Evolutionary conservation across 441 rosid species (phyloP).

Genomic region (Daphne laureola): DNA sequence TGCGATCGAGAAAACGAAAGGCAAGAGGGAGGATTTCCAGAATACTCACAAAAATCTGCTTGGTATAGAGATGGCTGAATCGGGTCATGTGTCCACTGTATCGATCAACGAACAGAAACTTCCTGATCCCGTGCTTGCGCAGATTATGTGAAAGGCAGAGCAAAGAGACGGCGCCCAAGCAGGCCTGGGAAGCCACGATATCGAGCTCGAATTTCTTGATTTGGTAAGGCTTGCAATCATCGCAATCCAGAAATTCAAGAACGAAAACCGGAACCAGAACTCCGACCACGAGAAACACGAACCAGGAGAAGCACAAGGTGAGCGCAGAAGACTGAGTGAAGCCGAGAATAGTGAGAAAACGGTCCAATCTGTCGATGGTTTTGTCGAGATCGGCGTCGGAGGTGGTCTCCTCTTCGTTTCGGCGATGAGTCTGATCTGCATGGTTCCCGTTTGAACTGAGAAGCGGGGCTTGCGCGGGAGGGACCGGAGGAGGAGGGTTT

Average conservation of each 20-base stretch:
- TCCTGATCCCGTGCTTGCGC: slow-evolving; percentile 63
- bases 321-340: slow-evolving; percentile 41
- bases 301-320: slow-evolving; percentile 51
- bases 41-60: slow-evolving; percentile 41
- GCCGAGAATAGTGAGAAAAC: slow-evolving; percentile 49
- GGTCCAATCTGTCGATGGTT: slow-evolving; percentile 32
- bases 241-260: slow-evolving; percentile 49
- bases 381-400: slow-evolving; percentile 28
- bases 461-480: slow-evolving; percentile 29
- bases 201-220: slow-evolving; percentile 55
- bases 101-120: slow-evolving; percentile 78
- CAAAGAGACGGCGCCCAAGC: slow-evolving; percentile 66
- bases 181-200: slow-evolving; percentile 56
- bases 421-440: slow-evolving; percentile 1
- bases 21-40: no score
- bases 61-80: slow-evolving; percentile 39
- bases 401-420: not conserved
- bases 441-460: slow-evolving; percentile 21
- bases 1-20: no score
- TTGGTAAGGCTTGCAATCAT: slow-evolving; percentile 44
- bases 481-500: slow-evolving; percentile 13
- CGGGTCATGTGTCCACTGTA: slow-evolving; percentile 46
- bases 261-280: slow-evolving; percentile 43
- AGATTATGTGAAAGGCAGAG: slow-evolving; percentile 70
- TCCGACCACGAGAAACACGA: slow-evolving; percentile 42